Evolutionary conservation across 345 rosid genomes (phyloP).

Genomic region (Sisymbrium altissimum): DNA sequence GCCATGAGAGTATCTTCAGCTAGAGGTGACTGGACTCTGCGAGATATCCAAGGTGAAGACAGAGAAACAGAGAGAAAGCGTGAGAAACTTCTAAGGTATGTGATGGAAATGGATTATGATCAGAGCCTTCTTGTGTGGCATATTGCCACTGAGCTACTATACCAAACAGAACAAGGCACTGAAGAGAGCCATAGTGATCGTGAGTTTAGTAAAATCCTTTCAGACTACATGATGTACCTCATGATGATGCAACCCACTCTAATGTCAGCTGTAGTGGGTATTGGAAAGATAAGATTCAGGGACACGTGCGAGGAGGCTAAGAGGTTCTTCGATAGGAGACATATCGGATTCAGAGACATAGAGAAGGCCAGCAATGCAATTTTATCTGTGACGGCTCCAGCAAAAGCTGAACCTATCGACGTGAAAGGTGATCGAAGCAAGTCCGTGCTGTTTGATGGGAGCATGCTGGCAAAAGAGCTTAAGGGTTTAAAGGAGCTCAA

Average conservation of each 20-base stretch:
- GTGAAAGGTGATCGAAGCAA: conserved; percentile 25
- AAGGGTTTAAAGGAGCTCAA: neutral
- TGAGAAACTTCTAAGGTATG: conserved; percentile 34
- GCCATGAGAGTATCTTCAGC: conserved; percentile 49
- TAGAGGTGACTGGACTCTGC: conserved; percentile 56
- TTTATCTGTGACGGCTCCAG: neutral
- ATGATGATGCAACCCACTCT: conserved; percentile 35
- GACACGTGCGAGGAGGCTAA: conserved; percentile 31
- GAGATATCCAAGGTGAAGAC: conserved; percentile 22
- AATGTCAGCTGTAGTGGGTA: conserved; percentile 34
- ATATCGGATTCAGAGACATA: neutral
- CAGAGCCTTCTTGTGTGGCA: conserved; percentile 55
- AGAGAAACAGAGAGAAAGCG: neutral
- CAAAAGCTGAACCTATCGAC: neutral
- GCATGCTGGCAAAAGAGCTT: conserved; percentile 25
- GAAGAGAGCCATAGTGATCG: neutral
- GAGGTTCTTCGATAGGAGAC: conserved; percentile 13
- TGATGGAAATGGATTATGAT: conserved; percentile 38
- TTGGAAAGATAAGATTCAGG: conserved; percentile 24
- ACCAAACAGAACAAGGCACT: conserved; percentile 7
- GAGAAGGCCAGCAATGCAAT: neutral
- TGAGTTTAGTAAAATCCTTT: conserved; percentile 27
- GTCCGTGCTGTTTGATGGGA: conserved; percentile 35
- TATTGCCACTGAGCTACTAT: conserved; percentile 56
- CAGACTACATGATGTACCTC: conserved; percentile 47